Percentiles rank a stretch among this genome's conserved stretches.
These are phyloP conservation scores for Lippia alba DNA, from an alignment of 305 asterid genomes.

Conservation along the genomic window DNA sequence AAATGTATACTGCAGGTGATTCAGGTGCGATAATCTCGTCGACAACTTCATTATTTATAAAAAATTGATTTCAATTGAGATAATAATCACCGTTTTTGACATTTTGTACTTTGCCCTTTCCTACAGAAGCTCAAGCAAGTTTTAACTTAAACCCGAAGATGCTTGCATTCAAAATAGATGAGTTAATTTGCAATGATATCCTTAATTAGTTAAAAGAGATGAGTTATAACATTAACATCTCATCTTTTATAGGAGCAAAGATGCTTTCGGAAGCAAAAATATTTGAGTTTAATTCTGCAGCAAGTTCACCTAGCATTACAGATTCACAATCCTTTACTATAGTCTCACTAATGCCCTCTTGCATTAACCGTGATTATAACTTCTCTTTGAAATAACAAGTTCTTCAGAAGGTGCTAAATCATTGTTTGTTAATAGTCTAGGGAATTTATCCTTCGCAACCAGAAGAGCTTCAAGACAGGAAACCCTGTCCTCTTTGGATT, in stretches of 20 bases:
- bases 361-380: conserved; percentile 66
- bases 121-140: too few relatives aligned
- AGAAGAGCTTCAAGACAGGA: conserved; percentile 92
- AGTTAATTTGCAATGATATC: background rate
- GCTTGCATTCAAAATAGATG: too few relatives aligned
- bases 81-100: too few relatives aligned
- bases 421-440: conserved; percentile 81
- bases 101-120: too few relatives aligned
- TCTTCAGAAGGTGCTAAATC: conserved; percentile 85
- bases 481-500: conserved; percentile 84
- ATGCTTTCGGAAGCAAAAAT: conserved; percentile 40
- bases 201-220: background rate
- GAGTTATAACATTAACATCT: background rate
- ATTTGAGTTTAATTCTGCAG: conserved; percentile 86
- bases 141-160: too few relatives aligned
- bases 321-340: conserved; percentile 83
- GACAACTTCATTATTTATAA: too few relatives aligned
- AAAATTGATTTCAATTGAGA: too few relatives aligned
- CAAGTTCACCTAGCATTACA: conserved; percentile 73
- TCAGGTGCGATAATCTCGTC: too few relatives aligned
- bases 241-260: conserved; percentile 28
- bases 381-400: conserved; percentile 81
- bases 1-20: too few relatives aligned
- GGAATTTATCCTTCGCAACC: conserved; percentile 90
- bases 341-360: conserved; percentile 77